Evolutionary conservation across 2,329 filamentous ascomycete species (phyloP).

Genomic region (Fusarium agapanthi): DNA sequence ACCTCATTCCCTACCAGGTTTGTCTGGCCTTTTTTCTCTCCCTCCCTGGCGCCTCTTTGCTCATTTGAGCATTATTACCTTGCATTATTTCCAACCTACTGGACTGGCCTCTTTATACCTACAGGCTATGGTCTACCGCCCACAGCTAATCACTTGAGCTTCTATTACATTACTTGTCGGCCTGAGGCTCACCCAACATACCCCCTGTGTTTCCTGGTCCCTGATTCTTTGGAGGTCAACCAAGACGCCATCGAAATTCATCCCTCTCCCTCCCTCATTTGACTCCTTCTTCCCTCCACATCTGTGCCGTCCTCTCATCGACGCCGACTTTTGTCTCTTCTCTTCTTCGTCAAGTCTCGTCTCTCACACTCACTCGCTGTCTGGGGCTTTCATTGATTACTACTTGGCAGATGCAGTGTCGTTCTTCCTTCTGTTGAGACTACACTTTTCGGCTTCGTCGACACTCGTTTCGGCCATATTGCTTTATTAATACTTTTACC

Average conservation of each 20-base stretch:
- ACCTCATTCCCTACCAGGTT: slow-evolving; percentile 45
- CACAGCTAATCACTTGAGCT: slow-evolving; percentile 35
- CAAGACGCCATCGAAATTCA: slow-evolving; percentile 33
- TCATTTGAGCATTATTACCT: slow-evolving; percentile 42
- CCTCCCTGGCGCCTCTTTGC: slow-evolving; percentile 48
- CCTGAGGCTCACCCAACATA: slow-evolving; percentile 36
- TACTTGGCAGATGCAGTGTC: slow-evolving; percentile 44
- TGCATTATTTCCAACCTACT: slow-evolving; percentile 38
- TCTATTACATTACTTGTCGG: slow-evolving; percentile 23
- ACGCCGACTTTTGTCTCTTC: slow-evolving; percentile 32
- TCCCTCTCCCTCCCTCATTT: slow-evolving; percentile 38
- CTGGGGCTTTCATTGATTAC: slow-evolving; percentile 37
- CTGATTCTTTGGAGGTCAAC: slow-evolving; percentile 34
- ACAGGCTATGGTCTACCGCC: not conserved
- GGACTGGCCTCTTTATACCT: slow-evolving; percentile 5
- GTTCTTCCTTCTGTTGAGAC: slow-evolving; percentile 44
- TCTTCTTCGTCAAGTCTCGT: slow-evolving; percentile 22
- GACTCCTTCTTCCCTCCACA: slow-evolving; percentile 37
- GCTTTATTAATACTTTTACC: slow-evolving; percentile 46
- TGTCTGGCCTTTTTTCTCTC: slow-evolving; percentile 43
- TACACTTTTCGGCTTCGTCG: slow-evolving; percentile 42
- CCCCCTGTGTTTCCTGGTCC: slow-evolving; percentile 36
- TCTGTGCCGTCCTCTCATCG: slow-evolving; percentile 35
- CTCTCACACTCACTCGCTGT: slow-evolving; percentile 31
- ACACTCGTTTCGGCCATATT: slow-evolving; percentile 47